Evolutionary conservation across 352 stramenopile species (phyloP).

Genomic region (Phytopythium aichiense): DNA sequence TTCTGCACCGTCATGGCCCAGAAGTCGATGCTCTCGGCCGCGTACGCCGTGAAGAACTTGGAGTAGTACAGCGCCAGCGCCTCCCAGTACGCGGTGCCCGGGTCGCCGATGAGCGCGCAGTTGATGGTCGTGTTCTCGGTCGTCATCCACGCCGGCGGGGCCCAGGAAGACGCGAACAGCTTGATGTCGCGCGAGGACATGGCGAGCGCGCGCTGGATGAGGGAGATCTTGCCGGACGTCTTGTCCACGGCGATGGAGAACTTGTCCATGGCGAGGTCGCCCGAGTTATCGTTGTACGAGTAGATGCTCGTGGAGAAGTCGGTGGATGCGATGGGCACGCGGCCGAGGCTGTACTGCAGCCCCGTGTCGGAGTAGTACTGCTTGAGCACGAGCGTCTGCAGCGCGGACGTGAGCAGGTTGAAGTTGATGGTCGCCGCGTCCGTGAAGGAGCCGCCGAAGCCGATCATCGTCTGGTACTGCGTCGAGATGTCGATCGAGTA

Average conservation of each 20-base stretch:
- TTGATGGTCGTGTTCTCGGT: slow-evolving; percentile 51
- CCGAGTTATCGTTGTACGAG: slow-evolving; percentile 70
- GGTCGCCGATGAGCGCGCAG: slow-evolving; percentile 47
- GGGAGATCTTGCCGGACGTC: slow-evolving; percentile 59
- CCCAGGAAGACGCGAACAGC: slow-evolving; percentile 86
- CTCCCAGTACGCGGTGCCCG: slow-evolving; percentile 62
- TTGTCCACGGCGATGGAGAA: slow-evolving; percentile 81
- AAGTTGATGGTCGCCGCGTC: slow-evolving; percentile 80
- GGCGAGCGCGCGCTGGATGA: slow-evolving; percentile 56
- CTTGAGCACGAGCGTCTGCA: slow-evolving; percentile 69
- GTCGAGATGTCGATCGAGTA: slow-evolving; percentile 46
- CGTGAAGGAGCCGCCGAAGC: slow-evolving; percentile 89
- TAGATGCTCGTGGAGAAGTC: slow-evolving; percentile 87
- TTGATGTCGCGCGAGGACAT: slow-evolving; percentile 37
- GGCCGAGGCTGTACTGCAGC: slow-evolving; percentile 71
- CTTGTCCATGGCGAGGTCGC: slow-evolving; percentile 57
- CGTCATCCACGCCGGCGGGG: slow-evolving; percentile 87
- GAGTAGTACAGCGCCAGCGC: slow-evolving; percentile 84
- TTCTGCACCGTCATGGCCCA: slow-evolving; percentile 88
- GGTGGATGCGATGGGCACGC: slow-evolving; percentile 77
- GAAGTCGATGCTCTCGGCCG: slow-evolving; percentile 61
- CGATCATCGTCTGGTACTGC: slow-evolving; percentile 75
- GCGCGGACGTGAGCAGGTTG: slow-evolving; percentile 40
- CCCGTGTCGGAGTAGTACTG: slow-evolving; percentile 71
- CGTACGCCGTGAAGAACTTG: slow-evolving; percentile 87